These are phyloP conservation scores for Phytophthora boehmeriae DNA, from an alignment of 352 stramenopile species.

Conservation along the genomic window DNA sequence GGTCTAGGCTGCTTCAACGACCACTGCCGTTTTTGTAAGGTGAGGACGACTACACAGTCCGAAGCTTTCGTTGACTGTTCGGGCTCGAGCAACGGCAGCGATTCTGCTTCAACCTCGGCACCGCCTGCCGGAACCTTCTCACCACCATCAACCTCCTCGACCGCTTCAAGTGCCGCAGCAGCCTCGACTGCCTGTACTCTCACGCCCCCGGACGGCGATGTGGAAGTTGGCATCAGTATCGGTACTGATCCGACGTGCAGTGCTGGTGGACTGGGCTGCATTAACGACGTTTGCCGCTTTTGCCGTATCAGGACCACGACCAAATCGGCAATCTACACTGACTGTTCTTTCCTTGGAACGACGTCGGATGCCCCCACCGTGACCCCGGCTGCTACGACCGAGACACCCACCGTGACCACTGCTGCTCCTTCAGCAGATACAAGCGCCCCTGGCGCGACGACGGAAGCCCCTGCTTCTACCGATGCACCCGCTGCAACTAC, in stretches of 20 bases:
- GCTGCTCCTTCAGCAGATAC: neutral
- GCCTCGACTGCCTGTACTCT: constrained; percentile 17
- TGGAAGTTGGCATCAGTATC: constrained; percentile 34
- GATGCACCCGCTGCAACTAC: constrained; percentile 4
- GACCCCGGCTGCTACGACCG: constrained; percentile 1
- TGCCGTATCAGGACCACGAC: constrained; percentile 27
- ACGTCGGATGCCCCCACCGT: constrained; percentile 2
- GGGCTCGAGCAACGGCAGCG: constrained; percentile 7
- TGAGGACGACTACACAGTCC: constrained; percentile 33
- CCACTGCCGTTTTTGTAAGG: constrained; percentile 48
- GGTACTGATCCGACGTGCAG: constrained; percentile 31
- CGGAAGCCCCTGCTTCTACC: constrained; percentile 10
- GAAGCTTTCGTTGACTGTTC: constrained; percentile 31
- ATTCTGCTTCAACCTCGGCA: constrained; percentile 14
- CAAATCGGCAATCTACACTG: constrained; percentile 16
- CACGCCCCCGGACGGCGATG: constrained; percentile 21
- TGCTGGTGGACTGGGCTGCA: constrained; percentile 28
- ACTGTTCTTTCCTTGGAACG: constrained; percentile 23
- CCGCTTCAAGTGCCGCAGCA: neutral
- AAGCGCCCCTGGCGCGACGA: neutral
- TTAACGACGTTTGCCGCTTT: constrained; percentile 36
- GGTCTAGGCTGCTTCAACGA: constrained; percentile 50
- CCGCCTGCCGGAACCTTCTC: constrained; percentile 10
- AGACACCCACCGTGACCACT: neutral
- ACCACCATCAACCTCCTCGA: constrained; percentile 4